Evolutionary conservation across 2,329 filamentous ascomycete species (phyloP).

Genomic region (Fusarium neocosmosporiellum): DNA sequence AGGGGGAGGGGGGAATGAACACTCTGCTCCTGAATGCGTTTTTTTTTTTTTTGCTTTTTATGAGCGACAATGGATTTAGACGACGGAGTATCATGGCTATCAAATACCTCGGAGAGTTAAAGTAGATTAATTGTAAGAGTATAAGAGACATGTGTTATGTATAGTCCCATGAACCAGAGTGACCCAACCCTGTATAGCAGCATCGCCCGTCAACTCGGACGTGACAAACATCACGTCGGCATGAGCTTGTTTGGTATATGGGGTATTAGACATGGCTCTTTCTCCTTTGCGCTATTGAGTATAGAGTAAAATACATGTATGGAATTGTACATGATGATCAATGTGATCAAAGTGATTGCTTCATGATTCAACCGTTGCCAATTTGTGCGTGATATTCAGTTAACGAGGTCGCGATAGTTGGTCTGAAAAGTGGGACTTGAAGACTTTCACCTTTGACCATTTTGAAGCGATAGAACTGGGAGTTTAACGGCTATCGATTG

Average conservation of each 20-base stretch:
- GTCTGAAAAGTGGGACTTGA: conserved; percentile 36
- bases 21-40: conserved; percentile 28
- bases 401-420: conserved; percentile 41
- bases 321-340: background rate
- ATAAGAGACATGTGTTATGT: conserved; percentile 8
- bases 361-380: background rate
- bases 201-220: too few relatives aligned
- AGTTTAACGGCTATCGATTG: background rate
- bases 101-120: conserved; percentile 33
- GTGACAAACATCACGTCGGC: background rate
- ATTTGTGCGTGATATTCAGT: conserved; percentile 40
- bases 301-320: background rate
- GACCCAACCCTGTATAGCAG: background rate
- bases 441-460: conserved; percentile 31
- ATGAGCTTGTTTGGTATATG: background rate
- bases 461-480: background rate
- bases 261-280: background rate
- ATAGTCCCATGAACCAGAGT: background rate
- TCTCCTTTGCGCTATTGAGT: background rate
- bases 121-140: conserved; percentile 40
- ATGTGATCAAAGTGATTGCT: background rate
- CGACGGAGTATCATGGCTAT: conserved; percentile 18
- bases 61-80: conserved; percentile 30
- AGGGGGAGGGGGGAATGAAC: conserved; percentile 1
- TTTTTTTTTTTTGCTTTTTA: conserved; percentile 9